phyloP scores from a whole-genome alignment of 2,329 filamentous ascomycete genomes.

The Venturia nashicola region DNA sequence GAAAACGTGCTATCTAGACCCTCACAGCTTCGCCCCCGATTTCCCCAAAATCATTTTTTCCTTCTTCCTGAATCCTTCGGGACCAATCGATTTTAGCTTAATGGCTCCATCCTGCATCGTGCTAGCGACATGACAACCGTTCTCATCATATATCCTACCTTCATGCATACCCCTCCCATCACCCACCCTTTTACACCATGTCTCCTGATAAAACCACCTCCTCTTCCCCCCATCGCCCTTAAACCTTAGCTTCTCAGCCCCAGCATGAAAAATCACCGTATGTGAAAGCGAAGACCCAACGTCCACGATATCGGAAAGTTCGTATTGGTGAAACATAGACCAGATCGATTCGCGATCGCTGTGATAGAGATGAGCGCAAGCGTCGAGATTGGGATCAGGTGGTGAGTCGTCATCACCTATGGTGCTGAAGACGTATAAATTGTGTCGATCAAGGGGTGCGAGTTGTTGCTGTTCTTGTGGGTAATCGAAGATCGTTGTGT shows the following conservation, averaged over 20 bases:
- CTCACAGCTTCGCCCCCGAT: neutral
- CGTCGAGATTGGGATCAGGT: slow-evolving; percentile 7
- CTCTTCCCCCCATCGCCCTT: neutral
- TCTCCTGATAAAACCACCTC: slow-evolving; percentile 9
- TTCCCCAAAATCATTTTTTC: neutral
- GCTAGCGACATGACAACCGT: slow-evolving; percentile 2
- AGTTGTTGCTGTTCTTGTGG: neutral
- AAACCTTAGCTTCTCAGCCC: slow-evolving; percentile 1
- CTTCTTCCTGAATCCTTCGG: neutral
- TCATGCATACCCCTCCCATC: slow-evolving; percentile 6
- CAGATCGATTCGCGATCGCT: slow-evolving; percentile 9
- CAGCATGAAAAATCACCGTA: slow-evolving; percentile 8
- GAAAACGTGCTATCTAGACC: too few relatives aligned
- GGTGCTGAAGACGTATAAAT: slow-evolving; percentile 4
- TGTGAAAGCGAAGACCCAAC: slow-evolving; percentile 3
- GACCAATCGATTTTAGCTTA: neutral
- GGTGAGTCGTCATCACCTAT: neutral
- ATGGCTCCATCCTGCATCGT: slow-evolving; percentile 10
- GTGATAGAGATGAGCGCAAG: slow-evolving; percentile 8
- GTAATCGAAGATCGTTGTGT: neutral
- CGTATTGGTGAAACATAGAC: neutral
- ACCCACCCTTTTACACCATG: neutral
- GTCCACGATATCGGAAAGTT: slow-evolving; percentile 5
- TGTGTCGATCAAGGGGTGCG: neutral
- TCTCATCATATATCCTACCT: slow-evolving; percentile 7